Percentiles rank a stretch among this genome's conserved stretches.
phyloP scores from a whole-genome alignment of 1,139 yeast genomes.

The Taphrina populina region DNA sequence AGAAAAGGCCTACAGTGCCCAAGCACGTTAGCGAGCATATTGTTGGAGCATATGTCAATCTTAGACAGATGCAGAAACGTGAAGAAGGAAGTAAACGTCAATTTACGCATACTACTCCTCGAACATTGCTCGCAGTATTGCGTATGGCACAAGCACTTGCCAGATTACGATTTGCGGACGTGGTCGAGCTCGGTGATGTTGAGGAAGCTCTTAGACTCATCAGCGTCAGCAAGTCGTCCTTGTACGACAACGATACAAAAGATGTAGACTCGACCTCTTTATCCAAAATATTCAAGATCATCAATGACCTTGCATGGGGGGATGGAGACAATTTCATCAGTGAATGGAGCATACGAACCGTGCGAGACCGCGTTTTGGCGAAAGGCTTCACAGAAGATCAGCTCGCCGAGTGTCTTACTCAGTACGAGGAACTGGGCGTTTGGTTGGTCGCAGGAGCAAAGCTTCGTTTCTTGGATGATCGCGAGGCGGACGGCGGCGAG shows the following conservation, averaged over 20 bases:
- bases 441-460: conserved; percentile 59
- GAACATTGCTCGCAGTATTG: conserved; percentile 86
- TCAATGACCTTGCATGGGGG: conserved; percentile 56
- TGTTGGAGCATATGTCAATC: conserved; percentile 78
- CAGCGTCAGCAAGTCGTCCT: conserved; percentile 80
- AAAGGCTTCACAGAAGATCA: conserved; percentile 83
- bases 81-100: conserved; percentile 76
- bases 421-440: conserved; percentile 68
- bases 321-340: conserved; percentile 49
- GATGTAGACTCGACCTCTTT: conserved; percentile 52
- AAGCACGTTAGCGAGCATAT: conserved; percentile 83
- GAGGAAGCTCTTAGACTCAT: conserved; percentile 91
- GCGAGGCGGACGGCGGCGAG: conserved; percentile 1
- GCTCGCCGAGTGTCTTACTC: conserved; percentile 69
- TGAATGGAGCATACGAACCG: conserved; percentile 56
- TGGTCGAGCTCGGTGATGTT: conserved; percentile 75
- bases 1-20: conserved; percentile 83
- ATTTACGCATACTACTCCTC: conserved; percentile 89
- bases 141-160: conserved; percentile 95
- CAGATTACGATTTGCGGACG: conserved; percentile 73
- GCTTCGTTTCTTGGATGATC: conserved; percentile 37
- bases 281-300: conserved; percentile 62
- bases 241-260: conserved; percentile 49
- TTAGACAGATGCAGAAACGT: conserved; percentile 85
- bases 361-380: conserved; percentile 70